phyloP scores from a whole-genome alignment of 768 basidiomycete species.

The Russula sp. region DNA sequence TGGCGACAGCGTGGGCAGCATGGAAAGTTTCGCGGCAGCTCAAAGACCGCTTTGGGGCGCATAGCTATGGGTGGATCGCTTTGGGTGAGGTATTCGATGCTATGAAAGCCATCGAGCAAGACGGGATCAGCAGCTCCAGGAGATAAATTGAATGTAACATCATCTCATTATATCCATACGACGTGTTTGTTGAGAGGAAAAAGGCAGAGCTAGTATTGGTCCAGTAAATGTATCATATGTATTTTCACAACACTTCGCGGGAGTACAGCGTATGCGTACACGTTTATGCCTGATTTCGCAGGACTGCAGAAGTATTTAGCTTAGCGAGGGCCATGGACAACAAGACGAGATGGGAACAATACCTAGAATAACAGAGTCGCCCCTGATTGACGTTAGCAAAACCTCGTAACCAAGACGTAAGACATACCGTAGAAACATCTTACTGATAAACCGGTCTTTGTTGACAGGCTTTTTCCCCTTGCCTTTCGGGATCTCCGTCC shows the following conservation, averaged over 20 bases:
- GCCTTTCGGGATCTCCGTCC: slow-evolving; percentile 96
- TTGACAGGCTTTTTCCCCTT: slow-evolving; percentile 99
- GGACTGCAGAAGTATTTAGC: slow-evolving; percentile 44
- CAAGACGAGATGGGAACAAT: slow-evolving; percentile 28
- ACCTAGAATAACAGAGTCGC: slow-evolving; percentile 98
- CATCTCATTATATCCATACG: slow-evolving; percentile 2
- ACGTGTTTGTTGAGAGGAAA: neutral
- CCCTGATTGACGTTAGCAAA: slow-evolving; percentile 42
- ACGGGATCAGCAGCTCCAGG: slow-evolving; percentile 23
- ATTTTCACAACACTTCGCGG: neutral
- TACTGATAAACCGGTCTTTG: slow-evolving; percentile 99
- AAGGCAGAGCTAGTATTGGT: slow-evolving; percentile 1
- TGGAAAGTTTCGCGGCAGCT: slow-evolving; percentile 41
- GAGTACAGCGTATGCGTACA: neutral
- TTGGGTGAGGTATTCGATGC: slow-evolving; percentile 53
- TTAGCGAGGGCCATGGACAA: slow-evolving; percentile 13
- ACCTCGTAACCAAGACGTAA: slow-evolving; percentile 15
- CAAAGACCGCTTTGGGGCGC: slow-evolving; percentile 46
- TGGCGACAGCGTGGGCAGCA: slow-evolving; percentile 50
- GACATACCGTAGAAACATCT: slow-evolving; percentile 90
- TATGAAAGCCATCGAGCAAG: slow-evolving; percentile 41
- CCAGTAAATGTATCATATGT: neutral
- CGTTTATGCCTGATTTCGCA: slow-evolving; percentile 63
- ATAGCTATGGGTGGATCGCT: slow-evolving; percentile 58
- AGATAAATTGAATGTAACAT: neutral